These are phyloP conservation scores for Agrocybe pediades DNA, from an alignment of 768 basidiomycete species.

Conservation along the genomic window DNA sequence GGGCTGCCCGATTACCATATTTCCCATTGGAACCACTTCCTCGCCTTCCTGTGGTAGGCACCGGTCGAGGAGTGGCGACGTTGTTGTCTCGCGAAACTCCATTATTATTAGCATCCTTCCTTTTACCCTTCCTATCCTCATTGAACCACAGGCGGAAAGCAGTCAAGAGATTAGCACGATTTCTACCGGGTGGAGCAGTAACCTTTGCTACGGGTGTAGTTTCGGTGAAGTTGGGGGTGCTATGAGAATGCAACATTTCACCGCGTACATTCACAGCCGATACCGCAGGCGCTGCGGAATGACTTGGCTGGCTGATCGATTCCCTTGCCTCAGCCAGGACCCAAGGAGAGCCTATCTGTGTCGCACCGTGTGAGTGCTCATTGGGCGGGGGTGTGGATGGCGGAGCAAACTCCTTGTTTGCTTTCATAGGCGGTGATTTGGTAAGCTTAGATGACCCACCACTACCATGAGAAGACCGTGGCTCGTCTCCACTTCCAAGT, in stretches of 20 bases:
- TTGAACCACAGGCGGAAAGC: slow-evolving; percentile 92
- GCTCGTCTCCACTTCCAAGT: slow-evolving; percentile 49
- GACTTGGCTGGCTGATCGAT: slow-evolving; percentile 32
- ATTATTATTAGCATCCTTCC: slow-evolving; percentile 50
- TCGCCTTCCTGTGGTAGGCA: slow-evolving; percentile 8
- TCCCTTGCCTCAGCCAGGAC: slow-evolving; percentile 54
- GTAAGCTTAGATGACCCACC: slow-evolving; percentile 62
- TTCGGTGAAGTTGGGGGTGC: slow-evolving; percentile 43
- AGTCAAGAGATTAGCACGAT: slow-evolving; percentile 79
- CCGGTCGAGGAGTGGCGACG: slow-evolving; percentile 3
- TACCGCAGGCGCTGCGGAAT: slow-evolving; percentile 15
- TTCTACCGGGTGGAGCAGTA: slow-evolving; percentile 34
- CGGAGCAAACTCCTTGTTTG: slow-evolving; percentile 34
- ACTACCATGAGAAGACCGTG: slow-evolving; percentile 67
- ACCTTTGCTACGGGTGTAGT: slow-evolving; percentile 13
- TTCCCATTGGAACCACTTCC: slow-evolving; percentile 15
- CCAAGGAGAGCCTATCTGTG: slow-evolving; percentile 72
- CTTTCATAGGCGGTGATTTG: slow-evolving; percentile 68
- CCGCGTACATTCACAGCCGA: slow-evolving; percentile 47
- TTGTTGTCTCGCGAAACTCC: slow-evolving; percentile 19
- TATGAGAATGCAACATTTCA: slow-evolving; percentile 47
- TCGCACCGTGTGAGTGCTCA: slow-evolving; percentile 38
- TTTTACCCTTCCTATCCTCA: slow-evolving; percentile 87
- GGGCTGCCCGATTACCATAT: slow-evolving; percentile 30
- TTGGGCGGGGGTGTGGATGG: slow-evolving; percentile 56